Conservation (phyloP, 129 eudicot genomes). For the Tagetes erecta region DNA sequence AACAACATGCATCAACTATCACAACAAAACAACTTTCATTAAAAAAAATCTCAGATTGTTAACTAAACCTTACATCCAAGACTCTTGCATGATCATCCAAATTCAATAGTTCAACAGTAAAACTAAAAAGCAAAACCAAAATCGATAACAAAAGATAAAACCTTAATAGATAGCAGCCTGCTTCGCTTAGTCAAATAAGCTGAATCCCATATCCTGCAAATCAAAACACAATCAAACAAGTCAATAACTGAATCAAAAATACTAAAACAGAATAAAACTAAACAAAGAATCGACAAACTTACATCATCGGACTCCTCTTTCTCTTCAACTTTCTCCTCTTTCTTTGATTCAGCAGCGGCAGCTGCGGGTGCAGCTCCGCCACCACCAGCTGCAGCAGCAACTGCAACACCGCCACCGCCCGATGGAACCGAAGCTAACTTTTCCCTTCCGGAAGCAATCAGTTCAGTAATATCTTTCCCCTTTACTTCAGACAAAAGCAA, state of each 20-base stretch:
- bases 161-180: not conserved
- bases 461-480: slow-evolving; percentile 59
- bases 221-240: not conserved
- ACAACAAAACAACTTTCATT: slow-evolving; percentile 28
- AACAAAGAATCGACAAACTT: not conserved
- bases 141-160: slow-evolving; percentile 24
- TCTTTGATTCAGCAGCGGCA: slow-evolving; percentile 54
- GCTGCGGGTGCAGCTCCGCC: slow-evolving; percentile 53
- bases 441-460: slow-evolving; percentile 73
- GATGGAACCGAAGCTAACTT: slow-evolving; percentile 71
- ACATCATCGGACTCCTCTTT: slow-evolving; percentile 70
- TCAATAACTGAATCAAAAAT: not conserved
- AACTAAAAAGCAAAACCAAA: slow-evolving; percentile 22
- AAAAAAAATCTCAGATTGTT: slow-evolving; percentile 2
- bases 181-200: slow-evolving; percentile 32
- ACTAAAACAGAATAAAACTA: not conserved
- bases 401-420: slow-evolving; percentile 56
- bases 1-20: not conserved
- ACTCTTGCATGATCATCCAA: slow-evolving; percentile 19
- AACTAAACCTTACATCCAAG: slow-evolving; percentile 22
- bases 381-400: slow-evolving; percentile 38
- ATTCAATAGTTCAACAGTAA: slow-evolving; percentile 17
- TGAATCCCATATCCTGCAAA: slow-evolving; percentile 46
- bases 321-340: slow-evolving; percentile 67
- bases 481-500: slow-evolving; percentile 53